Evolutionary conservation across 129 eudicot genomes (phyloP), one percentile per base, ranked within the genome.

Genomic region (Flaveria sonorensis): DNA sequence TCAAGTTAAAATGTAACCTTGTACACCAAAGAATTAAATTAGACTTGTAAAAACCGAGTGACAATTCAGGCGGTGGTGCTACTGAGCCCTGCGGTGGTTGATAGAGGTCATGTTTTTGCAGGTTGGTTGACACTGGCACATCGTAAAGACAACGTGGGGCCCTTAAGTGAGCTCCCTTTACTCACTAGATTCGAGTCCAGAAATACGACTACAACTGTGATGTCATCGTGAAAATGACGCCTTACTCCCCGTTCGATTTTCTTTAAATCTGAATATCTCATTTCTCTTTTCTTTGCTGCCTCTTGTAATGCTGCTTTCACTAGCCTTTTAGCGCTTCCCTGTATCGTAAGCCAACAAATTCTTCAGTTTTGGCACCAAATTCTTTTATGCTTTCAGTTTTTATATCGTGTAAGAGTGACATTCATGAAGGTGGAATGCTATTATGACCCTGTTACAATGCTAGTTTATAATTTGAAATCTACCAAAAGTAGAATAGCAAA

Each of bases 191-290:
- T 85, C 8, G 91, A 82, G 77, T 93, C 98, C 12, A 93, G 89
- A 84, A 88, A 90, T 32, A 93, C 73, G 30, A 93, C 91, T 45
- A 93, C 67, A 3, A 90, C 98, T 0, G 94, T 88, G 60, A 92
- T 92, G 82, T 92, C 98, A 59, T 92, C 98, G 48, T 92, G 98
- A 79, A 92, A 92, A 85, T 92, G 98, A 48, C 98, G 87, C 36
- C 98, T 87, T 23, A 92, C 90, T 50, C 98, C 98, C 24, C 98
- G 88, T 45, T 87, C 97, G 6, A 93, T 88, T 73, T 87, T 88
- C 83, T 93, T 93, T 79, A 93, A 61, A 83, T 93, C 98, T 0
- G 97, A 93, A 72, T 90, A 90, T 46, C 95, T 77, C 95, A 93
- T 88, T 78, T 93, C 95, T 69, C 95, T 85, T 82, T 90, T 93